A percentile compares a stretch with the other conserved stretches of the same genome.
Conservation (phyloP, 1,139 yeast genomes). For the Geotrichum klebahnii region DNA sequence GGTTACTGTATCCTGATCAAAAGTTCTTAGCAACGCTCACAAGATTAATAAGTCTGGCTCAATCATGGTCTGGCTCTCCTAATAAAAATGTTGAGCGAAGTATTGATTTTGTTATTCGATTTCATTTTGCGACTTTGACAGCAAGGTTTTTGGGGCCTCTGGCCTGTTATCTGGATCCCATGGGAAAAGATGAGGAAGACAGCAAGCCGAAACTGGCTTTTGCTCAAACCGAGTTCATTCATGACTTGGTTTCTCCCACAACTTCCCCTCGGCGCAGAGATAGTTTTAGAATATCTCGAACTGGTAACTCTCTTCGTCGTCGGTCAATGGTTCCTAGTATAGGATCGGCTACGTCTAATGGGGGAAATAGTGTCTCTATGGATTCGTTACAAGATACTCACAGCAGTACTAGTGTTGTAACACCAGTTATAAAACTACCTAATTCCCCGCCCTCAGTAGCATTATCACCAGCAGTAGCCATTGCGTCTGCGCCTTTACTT, state of each 20-base stretch:
- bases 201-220: conserved; percentile 1
- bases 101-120: conserved; percentile 21
- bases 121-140: conserved; percentile 22
- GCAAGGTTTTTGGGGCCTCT: conserved; percentile 20
- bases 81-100: conserved; percentile 1
- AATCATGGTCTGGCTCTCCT: background rate
- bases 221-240: conserved; percentile 11
- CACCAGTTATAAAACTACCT: background rate
- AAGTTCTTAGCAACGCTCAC: conserved; percentile 11
- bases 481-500: conserved; percentile 1
- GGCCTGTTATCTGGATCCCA: conserved; percentile 18
- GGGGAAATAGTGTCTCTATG: background rate
- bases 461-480: no score
- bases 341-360: background rate
- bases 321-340: conserved; percentile 3
- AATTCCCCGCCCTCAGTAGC: background rate
- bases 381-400: background rate
- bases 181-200: background rate
- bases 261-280: conserved; percentile 8
- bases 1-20: conserved; percentile 16
- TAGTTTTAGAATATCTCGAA: background rate
- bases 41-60: conserved; percentile 2
- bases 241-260: conserved; percentile 8
- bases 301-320: background rate
- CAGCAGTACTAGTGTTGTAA: background rate